Conservation (phyloP, 176 grass and related monocot species). For the Elaeis guineensis region DNA sequence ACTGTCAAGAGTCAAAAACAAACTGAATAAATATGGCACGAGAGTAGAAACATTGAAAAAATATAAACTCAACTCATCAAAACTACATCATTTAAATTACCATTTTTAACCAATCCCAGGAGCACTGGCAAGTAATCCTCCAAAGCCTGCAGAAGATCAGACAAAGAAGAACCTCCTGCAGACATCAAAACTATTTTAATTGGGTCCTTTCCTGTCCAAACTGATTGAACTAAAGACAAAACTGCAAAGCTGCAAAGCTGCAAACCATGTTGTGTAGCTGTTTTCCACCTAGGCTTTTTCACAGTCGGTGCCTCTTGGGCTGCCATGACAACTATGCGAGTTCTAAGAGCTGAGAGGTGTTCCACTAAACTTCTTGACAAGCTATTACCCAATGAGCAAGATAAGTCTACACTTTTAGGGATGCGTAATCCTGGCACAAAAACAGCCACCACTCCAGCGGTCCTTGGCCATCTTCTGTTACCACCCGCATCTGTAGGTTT, state of each 20-base stretch:
- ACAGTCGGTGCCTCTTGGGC: slow-evolving; percentile 12
- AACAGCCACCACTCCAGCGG: slow-evolving; percentile 15
- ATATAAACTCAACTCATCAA: not conserved
- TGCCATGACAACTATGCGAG: slow-evolving; percentile 20
- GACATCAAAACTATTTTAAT: not conserved
- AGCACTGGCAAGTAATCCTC: slow-evolving; percentile 24
- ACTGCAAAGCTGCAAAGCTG: not conserved
- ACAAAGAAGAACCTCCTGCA: slow-evolving; percentile 18
- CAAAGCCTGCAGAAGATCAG: slow-evolving; percentile 19
- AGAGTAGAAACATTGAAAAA: not conserved
- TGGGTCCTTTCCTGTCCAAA: not conserved
- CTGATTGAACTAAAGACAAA: not conserved
- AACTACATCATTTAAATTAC: slow-evolving; percentile 8
- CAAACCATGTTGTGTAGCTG: slow-evolving; percentile 14
- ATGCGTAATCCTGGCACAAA: slow-evolving; percentile 24
- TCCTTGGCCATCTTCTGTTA: slow-evolving; percentile 7
- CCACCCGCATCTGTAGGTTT: slow-evolving; percentile 3
- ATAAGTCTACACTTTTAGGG: slow-evolving; percentile 13
- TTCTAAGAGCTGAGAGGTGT: slow-evolving; percentile 17
- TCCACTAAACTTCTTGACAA: slow-evolving; percentile 15
- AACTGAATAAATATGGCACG: not conserved
- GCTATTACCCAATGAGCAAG: slow-evolving; percentile 3
- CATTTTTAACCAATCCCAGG: slow-evolving; percentile 24
- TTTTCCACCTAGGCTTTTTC: slow-evolving; percentile 11
- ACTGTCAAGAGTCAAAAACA: slow-evolving; percentile 12